Conservation (phyloP, 192 early-diverging fungal genomes). For the Neocallimastix lanati region DNA sequence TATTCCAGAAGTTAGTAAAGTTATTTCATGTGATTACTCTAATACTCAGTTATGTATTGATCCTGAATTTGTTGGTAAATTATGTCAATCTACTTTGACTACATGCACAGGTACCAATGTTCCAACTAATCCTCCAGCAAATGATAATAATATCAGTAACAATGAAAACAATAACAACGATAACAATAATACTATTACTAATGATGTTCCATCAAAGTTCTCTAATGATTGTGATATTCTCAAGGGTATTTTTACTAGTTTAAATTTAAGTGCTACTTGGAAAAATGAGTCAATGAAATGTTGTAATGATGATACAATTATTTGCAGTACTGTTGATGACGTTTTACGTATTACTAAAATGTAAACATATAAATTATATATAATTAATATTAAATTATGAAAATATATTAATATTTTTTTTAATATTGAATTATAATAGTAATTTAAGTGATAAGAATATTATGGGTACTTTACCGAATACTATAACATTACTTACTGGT, state of each 20-base stretch:
- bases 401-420: too few relatives aligned
- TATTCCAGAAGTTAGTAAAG: not conserved
- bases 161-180: too few relatives aligned
- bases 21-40: not conserved
- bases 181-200: too few relatives aligned
- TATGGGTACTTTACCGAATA: not conserved
- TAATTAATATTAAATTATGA: too few relatives aligned
- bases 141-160: too few relatives aligned
- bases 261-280: not conserved
- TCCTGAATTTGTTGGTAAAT: not conserved
- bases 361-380: too few relatives aligned
- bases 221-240: not conserved
- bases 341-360: not conserved
- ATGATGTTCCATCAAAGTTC: not conserved
- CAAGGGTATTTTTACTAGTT: not conserved
- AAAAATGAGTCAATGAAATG: not conserved
- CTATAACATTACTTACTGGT: not conserved
- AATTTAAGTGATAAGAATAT: not conserved
- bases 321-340: not conserved
- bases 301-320: not conserved
- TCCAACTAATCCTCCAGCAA: not conserved
- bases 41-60: not conserved
- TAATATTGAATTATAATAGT: not conserved
- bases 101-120: not conserved
- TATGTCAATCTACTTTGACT: not conserved